A percentile compares a stretch with the other conserved stretches of the same genome.
phyloP scores from a whole-genome alignment of 2,329 filamentous ascomycete genomes.

The Alternaria novae-zelandiae region DNA sequence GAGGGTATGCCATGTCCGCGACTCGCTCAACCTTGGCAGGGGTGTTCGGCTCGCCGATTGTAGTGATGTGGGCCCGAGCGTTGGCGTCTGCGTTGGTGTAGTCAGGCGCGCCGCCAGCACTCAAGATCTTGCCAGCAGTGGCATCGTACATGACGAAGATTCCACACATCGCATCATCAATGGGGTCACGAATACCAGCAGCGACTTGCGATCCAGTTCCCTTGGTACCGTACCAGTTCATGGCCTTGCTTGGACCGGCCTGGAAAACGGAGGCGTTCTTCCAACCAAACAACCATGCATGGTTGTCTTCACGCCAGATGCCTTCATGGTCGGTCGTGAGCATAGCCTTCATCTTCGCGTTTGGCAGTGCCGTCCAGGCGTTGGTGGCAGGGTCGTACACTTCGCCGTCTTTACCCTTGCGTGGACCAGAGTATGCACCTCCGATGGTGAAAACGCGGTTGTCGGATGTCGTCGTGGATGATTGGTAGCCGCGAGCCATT shows the following conservation, averaged over 20 bases:
- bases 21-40: conserved; percentile 28
- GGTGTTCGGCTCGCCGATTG: conserved; percentile 23
- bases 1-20: conserved; percentile 32
- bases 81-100: conserved; percentile 31
- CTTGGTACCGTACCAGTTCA: conserved; percentile 36
- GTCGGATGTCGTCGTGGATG: conserved; percentile 26
- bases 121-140: conserved; percentile 31
- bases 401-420: conserved; percentile 32
- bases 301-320: conserved; percentile 34
- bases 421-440: conserved; percentile 31
- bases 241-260: conserved; percentile 29
- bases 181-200: conserved; percentile 27
- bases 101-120: conserved; percentile 30
- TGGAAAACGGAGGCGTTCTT: conserved; percentile 29
- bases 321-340: conserved; percentile 30
- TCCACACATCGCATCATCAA: conserved; percentile 32
- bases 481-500: conserved; percentile 34
- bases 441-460: conserved; percentile 36
- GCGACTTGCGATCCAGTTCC: conserved; percentile 23
- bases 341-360: conserved; percentile 23
- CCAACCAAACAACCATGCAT: conserved; percentile 33
- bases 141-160: conserved; percentile 35
- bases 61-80: conserved; percentile 29
- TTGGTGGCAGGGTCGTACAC: conserved; percentile 29
- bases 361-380: conserved; percentile 28